Conservation (phyloP, 2,329 filamentous ascomycete species). For the Arthrinium puccinioides region DNA sequence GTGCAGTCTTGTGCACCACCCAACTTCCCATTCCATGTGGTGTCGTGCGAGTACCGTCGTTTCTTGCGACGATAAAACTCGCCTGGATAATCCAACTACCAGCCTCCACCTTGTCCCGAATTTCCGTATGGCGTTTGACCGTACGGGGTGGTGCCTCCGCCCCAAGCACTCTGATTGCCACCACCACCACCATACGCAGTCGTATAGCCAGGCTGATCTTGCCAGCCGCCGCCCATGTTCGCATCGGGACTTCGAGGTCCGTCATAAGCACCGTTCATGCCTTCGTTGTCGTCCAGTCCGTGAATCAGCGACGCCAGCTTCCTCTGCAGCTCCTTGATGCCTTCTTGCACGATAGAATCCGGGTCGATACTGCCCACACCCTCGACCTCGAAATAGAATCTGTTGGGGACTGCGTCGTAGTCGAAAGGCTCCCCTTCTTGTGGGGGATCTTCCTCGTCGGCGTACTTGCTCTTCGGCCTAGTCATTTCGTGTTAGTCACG, state of each 20-base stretch:
- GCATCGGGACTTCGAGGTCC: slow-evolving; percentile 60
- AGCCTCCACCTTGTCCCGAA: slow-evolving; percentile 31
- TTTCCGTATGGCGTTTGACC: slow-evolving; percentile 42
- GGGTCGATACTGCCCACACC: slow-evolving; percentile 81
- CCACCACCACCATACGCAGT: slow-evolving; percentile 57
- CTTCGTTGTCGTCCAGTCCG: slow-evolving; percentile 46
- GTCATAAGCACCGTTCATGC: slow-evolving; percentile 52
- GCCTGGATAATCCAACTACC: no score
- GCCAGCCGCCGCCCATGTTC: slow-evolving; percentile 53
- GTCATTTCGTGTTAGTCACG: no score
- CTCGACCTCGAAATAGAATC: slow-evolving; percentile 94
- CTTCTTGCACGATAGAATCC: slow-evolving; percentile 80
- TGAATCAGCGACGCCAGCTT: slow-evolving; percentile 80
- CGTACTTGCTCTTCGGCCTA: slow-evolving; percentile 80
- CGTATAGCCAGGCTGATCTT: slow-evolving; percentile 55
- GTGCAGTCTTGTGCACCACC: no score
- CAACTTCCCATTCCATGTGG: no score
- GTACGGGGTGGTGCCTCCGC: slow-evolving; percentile 38
- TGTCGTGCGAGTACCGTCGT: no score
- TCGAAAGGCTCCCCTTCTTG: slow-evolving; percentile 83
- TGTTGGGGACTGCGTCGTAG: slow-evolving; percentile 75
- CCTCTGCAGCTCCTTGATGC: slow-evolving; percentile 80
- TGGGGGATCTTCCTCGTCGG: slow-evolving; percentile 69
- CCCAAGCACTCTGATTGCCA: slow-evolving; percentile 58
- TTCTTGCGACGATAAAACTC: no score